Percentiles rank a stretch among this genome's conserved stretches.
Conservation (phyloP, 306 rosid species). For the Vigna radiata region DNA sequence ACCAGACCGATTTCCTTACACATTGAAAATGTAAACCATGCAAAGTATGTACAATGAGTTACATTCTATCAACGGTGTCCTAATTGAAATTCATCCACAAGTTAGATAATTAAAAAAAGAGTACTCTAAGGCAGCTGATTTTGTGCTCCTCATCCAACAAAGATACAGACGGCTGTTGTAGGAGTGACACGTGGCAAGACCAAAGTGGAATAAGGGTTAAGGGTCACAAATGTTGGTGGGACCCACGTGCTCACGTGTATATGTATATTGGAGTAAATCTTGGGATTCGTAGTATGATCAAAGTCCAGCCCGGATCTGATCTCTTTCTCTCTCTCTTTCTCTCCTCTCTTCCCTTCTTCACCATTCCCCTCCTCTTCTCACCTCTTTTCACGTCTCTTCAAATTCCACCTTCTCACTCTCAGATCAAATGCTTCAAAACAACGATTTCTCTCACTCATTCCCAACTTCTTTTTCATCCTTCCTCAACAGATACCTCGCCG, state of each 20-base stretch:
- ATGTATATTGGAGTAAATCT: constrained; percentile 52
- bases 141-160: constrained; percentile 38
- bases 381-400: background rate
- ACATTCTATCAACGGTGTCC: too few species aligned
- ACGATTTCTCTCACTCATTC: constrained; percentile 30
- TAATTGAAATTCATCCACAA: too few species aligned
- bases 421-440: constrained; percentile 45
- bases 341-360: background rate
- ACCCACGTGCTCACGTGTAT: constrained; percentile 70
- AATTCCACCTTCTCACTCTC: constrained; percentile 12
- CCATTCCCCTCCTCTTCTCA: background rate
- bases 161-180: constrained; percentile 46
- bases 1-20: too few species aligned
- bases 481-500: background rate
- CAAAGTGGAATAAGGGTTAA: constrained; percentile 32
- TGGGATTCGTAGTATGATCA: constrained; percentile 51
- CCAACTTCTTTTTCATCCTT: background rate
- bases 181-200: constrained; percentile 51
- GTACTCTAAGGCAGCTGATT: background rate
- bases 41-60: too few species aligned
- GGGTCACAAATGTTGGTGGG: constrained; percentile 48
- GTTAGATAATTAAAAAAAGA: too few species aligned
- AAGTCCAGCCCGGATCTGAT: constrained; percentile 58
- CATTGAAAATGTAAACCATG: too few species aligned
- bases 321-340: background rate